phyloP scores from a whole-genome alignment of 208 protist species.

The Trypanosoma lewisi region DNA sequence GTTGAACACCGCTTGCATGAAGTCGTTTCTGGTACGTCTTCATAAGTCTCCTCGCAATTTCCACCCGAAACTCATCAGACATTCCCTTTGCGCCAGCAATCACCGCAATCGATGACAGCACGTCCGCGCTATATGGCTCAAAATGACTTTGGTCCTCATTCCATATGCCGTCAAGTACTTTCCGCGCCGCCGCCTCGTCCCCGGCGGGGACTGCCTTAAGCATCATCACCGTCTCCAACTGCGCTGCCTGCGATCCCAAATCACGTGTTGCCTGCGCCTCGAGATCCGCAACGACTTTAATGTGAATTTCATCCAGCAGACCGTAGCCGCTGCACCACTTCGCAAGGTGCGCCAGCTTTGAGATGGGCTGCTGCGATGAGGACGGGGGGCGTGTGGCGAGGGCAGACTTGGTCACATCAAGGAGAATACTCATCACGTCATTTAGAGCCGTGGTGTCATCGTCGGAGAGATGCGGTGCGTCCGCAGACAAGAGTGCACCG shows the following conservation, averaged over 20 bases:
- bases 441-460: slow-evolving; percentile 44
- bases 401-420: slow-evolving; percentile 34
- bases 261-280: slow-evolving; percentile 38
- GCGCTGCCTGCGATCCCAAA: slow-evolving; percentile 42
- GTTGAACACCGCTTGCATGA: slow-evolving; percentile 15
- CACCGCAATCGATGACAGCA: slow-evolving; percentile 72
- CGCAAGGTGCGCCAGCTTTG: slow-evolving; percentile 52
- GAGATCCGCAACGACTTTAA: slow-evolving; percentile 29
- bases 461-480: slow-evolving; percentile 18
- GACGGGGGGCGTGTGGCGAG: slow-evolving; percentile 25
- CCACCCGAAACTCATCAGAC: slow-evolving; percentile 30
- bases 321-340: slow-evolving; percentile 48
- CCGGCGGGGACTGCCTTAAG: slow-evolving; percentile 58
- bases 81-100: slow-evolving; percentile 37
- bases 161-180: slow-evolving; percentile 59
- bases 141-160: slow-evolving; percentile 36
- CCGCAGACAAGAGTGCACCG: slow-evolving; percentile 16
- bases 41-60: slow-evolving; percentile 50
- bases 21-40: slow-evolving; percentile 44
- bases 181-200: slow-evolving; percentile 38
- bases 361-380: slow-evolving; percentile 45
- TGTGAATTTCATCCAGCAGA: slow-evolving; percentile 33
- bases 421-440: slow-evolving; percentile 20
- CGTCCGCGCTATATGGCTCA: slow-evolving; percentile 65
- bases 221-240: slow-evolving; percentile 75